Conservation (phyloP, 108 stramenopile genomes). For the Nitzschia inconspicua region DNA sequence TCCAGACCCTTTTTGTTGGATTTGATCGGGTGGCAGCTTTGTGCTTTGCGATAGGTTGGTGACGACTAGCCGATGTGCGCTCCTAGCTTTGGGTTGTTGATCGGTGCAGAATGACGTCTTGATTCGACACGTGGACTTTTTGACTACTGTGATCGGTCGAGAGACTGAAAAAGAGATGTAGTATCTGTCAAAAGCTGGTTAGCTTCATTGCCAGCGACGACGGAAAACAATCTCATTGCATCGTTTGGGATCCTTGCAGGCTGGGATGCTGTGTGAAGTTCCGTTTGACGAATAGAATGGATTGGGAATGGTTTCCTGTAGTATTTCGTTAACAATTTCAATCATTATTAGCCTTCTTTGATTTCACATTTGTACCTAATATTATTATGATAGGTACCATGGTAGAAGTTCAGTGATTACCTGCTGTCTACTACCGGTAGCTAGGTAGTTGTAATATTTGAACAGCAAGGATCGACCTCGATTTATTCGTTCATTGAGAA, state of each 20-base stretch:
- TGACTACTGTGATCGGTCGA: not conserved
- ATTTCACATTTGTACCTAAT: too few relatives aligned
- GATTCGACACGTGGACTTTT: conserved; percentile 4
- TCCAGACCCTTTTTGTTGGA: not conserved
- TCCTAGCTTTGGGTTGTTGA: conserved; percentile 1
- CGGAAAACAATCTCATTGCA: conserved; percentile 31
- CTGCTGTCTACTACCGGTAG: too few relatives aligned
- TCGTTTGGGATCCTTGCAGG: conserved; percentile 2
- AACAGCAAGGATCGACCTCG: too few relatives aligned
- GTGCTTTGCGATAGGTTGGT: not conserved
- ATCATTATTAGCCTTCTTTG: too few relatives aligned
- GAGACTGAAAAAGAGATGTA: conserved; percentile 21
- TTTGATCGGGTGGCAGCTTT: not conserved
- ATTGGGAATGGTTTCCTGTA: too few relatives aligned
- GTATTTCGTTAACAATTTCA: too few relatives aligned
- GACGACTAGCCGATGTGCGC: conserved; percentile 13
- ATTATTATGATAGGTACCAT: too few relatives aligned
- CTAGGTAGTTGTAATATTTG: too few relatives aligned
- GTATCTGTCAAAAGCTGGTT: conserved; percentile 29
- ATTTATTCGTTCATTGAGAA: too few relatives aligned
- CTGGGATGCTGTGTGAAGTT: too few relatives aligned
- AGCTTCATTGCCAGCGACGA: conserved; percentile 26
- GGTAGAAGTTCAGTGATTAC: too few relatives aligned
- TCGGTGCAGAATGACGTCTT: conserved; percentile 24
- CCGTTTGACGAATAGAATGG: too few relatives aligned